Percentiles rank a stretch among this genome's conserved stretches.
phyloP scores from a whole-genome alignment of 1,284 basidiomycete species.

The Paramarasmius palmivorus region DNA sequence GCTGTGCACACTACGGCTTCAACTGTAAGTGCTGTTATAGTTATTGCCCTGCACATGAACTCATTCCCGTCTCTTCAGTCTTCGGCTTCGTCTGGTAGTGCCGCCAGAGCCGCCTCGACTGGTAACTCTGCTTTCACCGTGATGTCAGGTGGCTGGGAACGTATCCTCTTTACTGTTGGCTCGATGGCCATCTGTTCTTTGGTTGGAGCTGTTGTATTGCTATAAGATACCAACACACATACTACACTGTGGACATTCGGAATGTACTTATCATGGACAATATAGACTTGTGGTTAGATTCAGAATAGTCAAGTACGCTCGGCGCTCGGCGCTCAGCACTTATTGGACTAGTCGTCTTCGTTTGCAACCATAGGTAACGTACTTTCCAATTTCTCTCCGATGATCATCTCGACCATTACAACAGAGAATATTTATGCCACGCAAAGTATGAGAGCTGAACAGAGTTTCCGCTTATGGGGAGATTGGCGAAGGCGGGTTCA shows the following conservation, averaged over 20 bases:
- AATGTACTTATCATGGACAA: too few species aligned
- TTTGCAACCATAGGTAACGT: too few species aligned
- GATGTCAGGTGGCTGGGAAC: background rate
- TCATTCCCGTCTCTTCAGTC: background rate
- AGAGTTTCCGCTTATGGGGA: too few species aligned
- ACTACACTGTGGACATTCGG: too few species aligned
- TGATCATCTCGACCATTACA: too few species aligned
- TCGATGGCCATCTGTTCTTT: background rate
- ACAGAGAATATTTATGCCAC: too few species aligned
- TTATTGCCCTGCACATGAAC: background rate
- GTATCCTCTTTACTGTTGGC: background rate
- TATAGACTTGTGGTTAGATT: too few species aligned
- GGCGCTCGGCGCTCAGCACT: too few species aligned
- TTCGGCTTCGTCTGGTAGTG: background rate
- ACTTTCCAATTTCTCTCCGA: too few species aligned
- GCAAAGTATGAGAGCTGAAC: too few species aligned
- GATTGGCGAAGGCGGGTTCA: background rate
- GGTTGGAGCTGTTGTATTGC: background rate
- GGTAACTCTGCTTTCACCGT: background rate
- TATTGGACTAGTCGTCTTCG: too few species aligned
- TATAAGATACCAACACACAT: background rate
- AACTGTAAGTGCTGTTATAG: background rate
- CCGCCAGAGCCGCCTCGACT: background rate
- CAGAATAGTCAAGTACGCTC: too few species aligned
- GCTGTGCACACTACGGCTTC: background rate